phyloP scores from a whole-genome alignment of 208 protist species.

The Acanthamoeba triangularis region DNA sequence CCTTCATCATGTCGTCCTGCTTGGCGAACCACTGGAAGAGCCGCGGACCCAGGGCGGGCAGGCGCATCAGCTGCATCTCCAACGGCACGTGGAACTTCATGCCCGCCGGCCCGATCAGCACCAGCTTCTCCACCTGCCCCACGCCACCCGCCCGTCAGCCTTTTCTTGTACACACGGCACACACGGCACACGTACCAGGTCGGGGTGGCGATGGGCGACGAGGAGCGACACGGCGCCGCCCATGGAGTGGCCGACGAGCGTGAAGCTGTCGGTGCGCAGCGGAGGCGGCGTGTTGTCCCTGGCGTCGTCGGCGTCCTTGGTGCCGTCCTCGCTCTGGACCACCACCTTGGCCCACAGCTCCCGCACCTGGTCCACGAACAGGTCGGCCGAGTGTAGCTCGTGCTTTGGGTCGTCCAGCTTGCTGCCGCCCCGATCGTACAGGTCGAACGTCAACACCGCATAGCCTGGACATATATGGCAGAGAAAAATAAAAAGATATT shows the following conservation, averaged over 20 bases:
- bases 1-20: slow-evolving; percentile 52
- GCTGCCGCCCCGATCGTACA: slow-evolving; percentile 27
- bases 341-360: slow-evolving; percentile 6
- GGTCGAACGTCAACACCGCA: slow-evolving; percentile 17
- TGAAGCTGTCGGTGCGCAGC: slow-evolving; percentile 6
- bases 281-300: neutral
- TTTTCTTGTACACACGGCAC: neutral
- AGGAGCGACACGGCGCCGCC: slow-evolving; percentile 1
- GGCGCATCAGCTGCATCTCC: slow-evolving; percentile 53
- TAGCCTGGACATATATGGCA: neutral
- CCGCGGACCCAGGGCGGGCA: neutral
- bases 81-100: neutral
- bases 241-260: slow-evolving; percentile 35
- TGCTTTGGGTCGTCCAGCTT: neutral
- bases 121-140: neutral
- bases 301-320: neutral
- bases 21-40: slow-evolving; percentile 47
- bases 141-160: neutral
- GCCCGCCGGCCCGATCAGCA: slow-evolving; percentile 18
- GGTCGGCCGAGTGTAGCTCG: neutral
- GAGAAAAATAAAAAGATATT: neutral
- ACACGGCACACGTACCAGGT: neutral
- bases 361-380: slow-evolving; percentile 15
- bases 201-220: neutral
- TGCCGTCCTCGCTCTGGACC: neutral